Evolutionary conservation across 164 flowering plant species (phyloP).

Genomic region (Houttuynia cordata): DNA sequence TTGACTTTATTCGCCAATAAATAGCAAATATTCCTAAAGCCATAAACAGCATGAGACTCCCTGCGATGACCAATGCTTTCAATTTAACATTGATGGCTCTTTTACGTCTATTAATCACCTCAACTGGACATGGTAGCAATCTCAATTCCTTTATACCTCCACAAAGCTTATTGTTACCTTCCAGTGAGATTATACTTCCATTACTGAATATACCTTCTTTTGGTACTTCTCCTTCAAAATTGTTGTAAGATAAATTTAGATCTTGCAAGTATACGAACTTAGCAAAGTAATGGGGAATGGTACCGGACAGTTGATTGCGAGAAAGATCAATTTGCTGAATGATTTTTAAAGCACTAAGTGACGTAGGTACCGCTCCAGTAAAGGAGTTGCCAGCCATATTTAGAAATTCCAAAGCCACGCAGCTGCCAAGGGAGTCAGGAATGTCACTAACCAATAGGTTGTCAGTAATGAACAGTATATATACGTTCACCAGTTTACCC

Average conservation of each 20-base stretch:
- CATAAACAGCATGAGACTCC: background rate
- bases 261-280: slow-evolving; percentile 3
- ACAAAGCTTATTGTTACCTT: slow-evolving; percentile 27
- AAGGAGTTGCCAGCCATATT: slow-evolving; percentile 5
- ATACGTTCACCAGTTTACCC: slow-evolving; percentile 9
- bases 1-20: background rate
- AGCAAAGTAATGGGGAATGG: slow-evolving; percentile 15
- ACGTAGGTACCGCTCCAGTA: slow-evolving; percentile 18
- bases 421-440: slow-evolving; percentile 15
- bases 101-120: background rate
- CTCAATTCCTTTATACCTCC: slow-evolving; percentile 19
- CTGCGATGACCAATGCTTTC: background rate
- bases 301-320: slow-evolving; percentile 19
- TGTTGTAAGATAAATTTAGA: slow-evolving; percentile 28
- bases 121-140: slow-evolving; percentile 14
- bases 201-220: slow-evolving; percentile 23
- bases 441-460: slow-evolving; percentile 24
- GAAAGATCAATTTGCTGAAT: slow-evolving; percentile 17
- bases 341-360: slow-evolving; percentile 9
- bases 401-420: slow-evolving; percentile 7
- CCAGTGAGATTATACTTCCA: slow-evolving; percentile 14
- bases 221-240: too few relatives aligned
- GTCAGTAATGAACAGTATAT: slow-evolving; percentile 6
- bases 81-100: background rate
- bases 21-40: background rate